Base-by-base conservation (phyloP, 192 early-diverging fungal genomes). In the Funneliformis mosseae region DNA sequence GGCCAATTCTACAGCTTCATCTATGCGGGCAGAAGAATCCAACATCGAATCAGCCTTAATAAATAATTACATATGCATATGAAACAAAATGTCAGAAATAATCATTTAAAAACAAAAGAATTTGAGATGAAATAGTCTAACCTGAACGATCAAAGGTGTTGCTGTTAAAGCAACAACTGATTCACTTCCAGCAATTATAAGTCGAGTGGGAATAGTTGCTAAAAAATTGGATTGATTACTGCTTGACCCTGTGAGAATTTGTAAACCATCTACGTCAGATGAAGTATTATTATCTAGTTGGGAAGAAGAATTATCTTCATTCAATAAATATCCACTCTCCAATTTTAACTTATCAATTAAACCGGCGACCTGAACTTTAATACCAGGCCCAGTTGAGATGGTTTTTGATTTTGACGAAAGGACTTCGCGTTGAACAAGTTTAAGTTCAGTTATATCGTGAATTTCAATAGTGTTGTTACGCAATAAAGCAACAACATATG, bases 361-460 rank as follows among this genome's bases (percentile, higher is more conserved):
- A 0, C 74, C 77, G 21, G 88, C 81, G 77, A 88, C 84, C 81
- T 84, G 85, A 5, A 91, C 85, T 59, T 82, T 83, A 12, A 91
- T 77, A 5, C 90, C 87, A 82, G 85, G 83, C 43, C 88, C 84
- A 86, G 86, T 74, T 41, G 85, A 86, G 78, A 94, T 76, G 46
- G 84, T 83, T 81, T 89, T 79, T 63, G 88, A 21, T 66, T 89
- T 90, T 8, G 87, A 71, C 5, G 85, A 73, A 6, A 90, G 60
- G 7, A 77, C 55, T n/a, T 90, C 73, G 1, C 83, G 87, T 71
- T 94, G 91, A 8, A 95, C 81, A 8, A 85, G 83, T 39, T 87
- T 80, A 75, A 94, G 94, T 59, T 90, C 90, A 69, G 90, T 50
- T 12, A 94, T 80, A 79, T 94, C 92, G 83, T 96, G 95, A 21